Base-by-base conservation (phyloP, 768 basidiomycete genomes). In the Coprinopsis sp. region DNA sequence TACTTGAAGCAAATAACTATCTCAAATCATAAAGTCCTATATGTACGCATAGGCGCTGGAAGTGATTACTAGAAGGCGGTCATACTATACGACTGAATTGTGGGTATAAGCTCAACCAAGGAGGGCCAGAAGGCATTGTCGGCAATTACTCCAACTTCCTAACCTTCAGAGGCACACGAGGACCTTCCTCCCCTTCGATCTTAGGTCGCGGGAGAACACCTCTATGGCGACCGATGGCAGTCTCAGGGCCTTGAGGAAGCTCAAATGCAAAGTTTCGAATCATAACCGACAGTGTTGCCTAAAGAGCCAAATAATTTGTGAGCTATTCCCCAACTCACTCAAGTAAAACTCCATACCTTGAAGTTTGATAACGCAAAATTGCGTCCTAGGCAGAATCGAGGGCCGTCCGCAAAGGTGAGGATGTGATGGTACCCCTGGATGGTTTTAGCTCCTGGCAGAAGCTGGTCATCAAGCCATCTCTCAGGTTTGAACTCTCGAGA, bases 401-500 rank as follows among this genome's bases (percentile, higher is more conserved):
- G 73, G 0, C 79, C 78, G 54, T 78, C 76, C 10, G 69, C 62
- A 51, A 81, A 81, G 0, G 75, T 73, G 21, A 78, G 57, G 10
- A 78, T 56, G 52, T 79, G 77, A 1, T 70, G 66, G 50, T 78
- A 64, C 12, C 77, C 79, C 52, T 72, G 70, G 2, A 77, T 61
- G 22, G 70, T 68, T 28, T 68, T 69, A 0, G 70, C 68, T 23
- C 53, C 46, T 3, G 49, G 42, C 14, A 50, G 50, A 1, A 63
- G 59, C 12, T 61, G 62, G 4, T 63, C 60, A 4, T 53, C 53
- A 7, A 86, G 63, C 85, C 86, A 87, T 4, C 85, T 68, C 44
- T 80, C 78, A 0, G 84, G 85, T 31, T 73, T 67, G 59, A 81
- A 88, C 37, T 71, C 71, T 19, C 71, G 69, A 3, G 81, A 73